Conservation (phyloP, 495 filamentous ascomycete species). For the Bathelium albidoporum region DNA sequence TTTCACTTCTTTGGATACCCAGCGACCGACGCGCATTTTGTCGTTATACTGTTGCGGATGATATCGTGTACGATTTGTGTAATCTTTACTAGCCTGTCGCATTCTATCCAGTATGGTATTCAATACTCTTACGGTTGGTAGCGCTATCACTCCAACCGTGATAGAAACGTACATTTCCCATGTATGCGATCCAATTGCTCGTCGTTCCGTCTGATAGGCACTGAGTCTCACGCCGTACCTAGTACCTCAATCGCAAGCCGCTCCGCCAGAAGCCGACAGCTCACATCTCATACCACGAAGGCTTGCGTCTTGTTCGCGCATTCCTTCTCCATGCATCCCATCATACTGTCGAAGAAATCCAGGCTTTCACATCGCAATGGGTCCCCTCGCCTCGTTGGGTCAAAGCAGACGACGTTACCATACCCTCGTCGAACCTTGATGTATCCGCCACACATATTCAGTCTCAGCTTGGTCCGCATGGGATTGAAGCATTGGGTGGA, state of each 20-base stretch:
- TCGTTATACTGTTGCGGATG: neutral
- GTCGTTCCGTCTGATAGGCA: neutral
- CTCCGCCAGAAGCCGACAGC: conserved; percentile 67
- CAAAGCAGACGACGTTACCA: conserved; percentile 58
- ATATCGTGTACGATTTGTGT: neutral
- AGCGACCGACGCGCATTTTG: neutral
- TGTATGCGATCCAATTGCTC: conserved; percentile 40
- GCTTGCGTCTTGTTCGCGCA: conserved; percentile 74
- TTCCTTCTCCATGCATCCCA: conserved; percentile 75
- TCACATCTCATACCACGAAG: conserved; percentile 87
- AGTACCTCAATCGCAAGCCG: conserved; percentile 76
- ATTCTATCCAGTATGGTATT: conserved; percentile 48
- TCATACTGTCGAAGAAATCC: conserved; percentile 84
- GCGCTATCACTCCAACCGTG: conserved; percentile 69
- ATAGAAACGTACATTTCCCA: conserved; percentile 70
- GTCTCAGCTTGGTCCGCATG: conserved; percentile 63
- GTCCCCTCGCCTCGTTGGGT: conserved; percentile 88
- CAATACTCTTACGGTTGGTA: conserved; percentile 61
- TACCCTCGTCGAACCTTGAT: conserved; percentile 50
- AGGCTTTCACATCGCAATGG: conserved; percentile 81
- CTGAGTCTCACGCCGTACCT: conserved; percentile 24
- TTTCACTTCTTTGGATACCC: neutral
- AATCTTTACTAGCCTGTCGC: neutral
- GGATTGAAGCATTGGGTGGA: conserved; percentile 65
- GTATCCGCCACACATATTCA: conserved; percentile 52